Evolutionary conservation across 2,329 filamentous ascomycete genomes (phyloP).

Genomic region (Pseudovirgaria hyperparasitica): DNA sequence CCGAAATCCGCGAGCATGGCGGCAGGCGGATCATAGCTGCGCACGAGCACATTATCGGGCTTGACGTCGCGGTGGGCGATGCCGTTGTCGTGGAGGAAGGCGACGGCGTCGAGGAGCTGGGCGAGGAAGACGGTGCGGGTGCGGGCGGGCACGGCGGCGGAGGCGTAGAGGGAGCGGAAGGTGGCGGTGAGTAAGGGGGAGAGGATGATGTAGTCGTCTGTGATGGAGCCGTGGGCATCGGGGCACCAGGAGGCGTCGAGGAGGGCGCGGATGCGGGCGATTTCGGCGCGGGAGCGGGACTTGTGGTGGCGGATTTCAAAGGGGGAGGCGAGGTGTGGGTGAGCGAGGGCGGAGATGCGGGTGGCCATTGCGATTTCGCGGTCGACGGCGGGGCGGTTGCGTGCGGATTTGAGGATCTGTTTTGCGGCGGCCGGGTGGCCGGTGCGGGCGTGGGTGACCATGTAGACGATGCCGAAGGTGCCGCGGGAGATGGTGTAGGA

Average conservation of each 20-base stretch:
- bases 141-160: not conserved
- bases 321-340: not conserved
- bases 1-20: not conserved
- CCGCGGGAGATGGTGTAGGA: not conserved
- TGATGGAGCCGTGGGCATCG: not conserved
- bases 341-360: not conserved
- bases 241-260: not conserved
- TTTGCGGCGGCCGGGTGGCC: not conserved
- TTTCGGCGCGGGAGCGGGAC: not conserved
- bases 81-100: conserved; percentile 62
- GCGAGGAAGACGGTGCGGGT: conserved; percentile 67
- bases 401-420: not conserved
- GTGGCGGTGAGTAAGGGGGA: not conserved
- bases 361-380: not conserved
- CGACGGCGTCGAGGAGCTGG: conserved; percentile 70
- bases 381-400: not conserved
- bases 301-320: not conserved
- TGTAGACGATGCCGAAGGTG: not conserved
- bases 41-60: conserved; percentile 72
- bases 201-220: conserved; percentile 1
- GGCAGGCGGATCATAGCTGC: not conserved
- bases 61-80: conserved; percentile 52
- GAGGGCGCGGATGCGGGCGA: not conserved
- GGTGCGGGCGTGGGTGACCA: not conserved
- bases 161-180: not conserved